phyloP scores from a whole-genome alignment of 371 early-diverging fungal species.

The Rhizomucor miehei region DNA sequence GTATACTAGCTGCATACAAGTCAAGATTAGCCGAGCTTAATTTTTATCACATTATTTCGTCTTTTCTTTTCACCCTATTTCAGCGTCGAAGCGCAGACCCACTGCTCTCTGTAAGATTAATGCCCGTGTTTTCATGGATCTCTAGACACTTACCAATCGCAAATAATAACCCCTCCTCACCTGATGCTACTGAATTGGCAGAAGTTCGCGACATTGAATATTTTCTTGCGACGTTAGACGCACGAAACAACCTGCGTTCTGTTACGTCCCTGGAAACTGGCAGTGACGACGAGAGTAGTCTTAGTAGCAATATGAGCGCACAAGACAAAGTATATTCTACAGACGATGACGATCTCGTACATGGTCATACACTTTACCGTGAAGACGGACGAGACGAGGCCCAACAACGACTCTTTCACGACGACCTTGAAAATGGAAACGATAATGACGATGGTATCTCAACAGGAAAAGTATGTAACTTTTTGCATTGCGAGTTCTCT shows the following conservation, averaged over 20 bases:
- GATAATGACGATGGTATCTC: constrained; percentile 1
- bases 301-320: background rate
- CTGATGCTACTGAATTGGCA: constrained; percentile 35
- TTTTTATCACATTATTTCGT: background rate
- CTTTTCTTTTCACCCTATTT: background rate
- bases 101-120: background rate
- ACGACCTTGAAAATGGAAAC: constrained; percentile 10
- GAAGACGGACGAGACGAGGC: constrained; percentile 9
- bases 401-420: constrained; percentile 15
- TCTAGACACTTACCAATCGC: no score
- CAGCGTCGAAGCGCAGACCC: background rate
- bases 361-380: background rate
- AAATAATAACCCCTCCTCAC: constrained; percentile 4
- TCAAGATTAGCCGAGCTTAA: constrained; percentile 23
- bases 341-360: constrained; percentile 9
- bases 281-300: background rate
- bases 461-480: background rate
- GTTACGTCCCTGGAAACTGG: constrained; percentile 7
- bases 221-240: constrained; percentile 26
- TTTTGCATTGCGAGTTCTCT: background rate
- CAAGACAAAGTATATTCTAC: background rate
- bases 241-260: constrained; percentile 21
- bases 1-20: constrained; percentile 35
- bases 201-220: constrained; percentile 28
- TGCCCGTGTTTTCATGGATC: background rate